These are phyloP conservation scores for Cytospora piceae DNA, from an alignment of 2,329 filamentous ascomycete species.

Conservation along the genomic window DNA sequence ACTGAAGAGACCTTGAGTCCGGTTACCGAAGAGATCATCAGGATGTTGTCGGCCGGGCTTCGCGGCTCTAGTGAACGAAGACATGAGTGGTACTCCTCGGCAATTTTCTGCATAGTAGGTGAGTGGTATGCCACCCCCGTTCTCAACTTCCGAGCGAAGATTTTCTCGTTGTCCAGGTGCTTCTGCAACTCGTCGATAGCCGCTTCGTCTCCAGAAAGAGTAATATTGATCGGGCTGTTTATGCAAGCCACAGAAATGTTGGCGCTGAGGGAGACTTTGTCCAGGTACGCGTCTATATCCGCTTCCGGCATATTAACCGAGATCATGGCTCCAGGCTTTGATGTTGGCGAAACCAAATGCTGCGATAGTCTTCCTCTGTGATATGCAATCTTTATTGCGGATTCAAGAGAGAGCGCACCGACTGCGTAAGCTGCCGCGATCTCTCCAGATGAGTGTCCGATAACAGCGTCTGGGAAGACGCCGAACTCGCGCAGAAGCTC, in stretches of 20 bases:
- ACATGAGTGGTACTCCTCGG: conserved; percentile 32
- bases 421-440: conserved; percentile 43
- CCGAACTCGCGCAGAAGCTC: conserved; percentile 38
- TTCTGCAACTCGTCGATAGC: conserved; percentile 36
- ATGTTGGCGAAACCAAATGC: too few relatives aligned
- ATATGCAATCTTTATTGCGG: conserved; percentile 41
- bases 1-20: too few relatives aligned
- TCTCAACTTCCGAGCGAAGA: conserved; percentile 40
- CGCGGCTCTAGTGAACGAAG: conserved; percentile 29
- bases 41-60: conserved; percentile 30
- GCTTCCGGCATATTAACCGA: conserved; percentile 37
- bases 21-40: conserved; percentile 33
- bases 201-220: conserved; percentile 36
- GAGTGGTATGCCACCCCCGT: conserved; percentile 39
- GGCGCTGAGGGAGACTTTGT: conserved; percentile 29
- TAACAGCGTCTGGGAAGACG: conserved; percentile 36
- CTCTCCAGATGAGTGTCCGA: conserved; percentile 44
- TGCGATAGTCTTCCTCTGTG: conserved; percentile 40
- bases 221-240: conserved; percentile 40
- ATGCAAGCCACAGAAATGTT: conserved; percentile 37
- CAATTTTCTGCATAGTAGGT: conserved; percentile 33
- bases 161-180: conserved; percentile 33
- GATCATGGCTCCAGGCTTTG: too few relatives aligned
- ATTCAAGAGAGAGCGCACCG: conserved; percentile 34
- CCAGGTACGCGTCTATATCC: conserved; percentile 34